These are phyloP conservation scores for Akanthomyces dipterigenus DNA, from an alignment of 2,329 filamentous ascomycete genomes.

Conservation along the genomic window DNA sequence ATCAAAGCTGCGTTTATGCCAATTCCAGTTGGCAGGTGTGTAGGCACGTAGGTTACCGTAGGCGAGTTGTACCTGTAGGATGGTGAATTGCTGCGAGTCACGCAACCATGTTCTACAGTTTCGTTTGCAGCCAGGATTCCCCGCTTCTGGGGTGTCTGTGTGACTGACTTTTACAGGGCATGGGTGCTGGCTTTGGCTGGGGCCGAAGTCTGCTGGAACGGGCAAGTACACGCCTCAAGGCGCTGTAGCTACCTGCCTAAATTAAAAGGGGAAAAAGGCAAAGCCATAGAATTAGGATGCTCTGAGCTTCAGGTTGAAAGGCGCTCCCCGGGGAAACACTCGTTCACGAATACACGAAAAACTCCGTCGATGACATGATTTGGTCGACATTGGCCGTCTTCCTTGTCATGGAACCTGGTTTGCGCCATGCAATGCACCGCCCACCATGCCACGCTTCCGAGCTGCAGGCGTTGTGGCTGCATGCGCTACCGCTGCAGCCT, in stretches of 20 bases:
- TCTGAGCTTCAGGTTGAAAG: too few relatives aligned
- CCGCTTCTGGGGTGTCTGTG: neutral
- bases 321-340: too few relatives aligned
- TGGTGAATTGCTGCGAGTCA: neutral
- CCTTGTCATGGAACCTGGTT: neutral
- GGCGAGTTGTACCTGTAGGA: too few relatives aligned
- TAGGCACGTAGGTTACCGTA: too few relatives aligned
- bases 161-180: neutral
- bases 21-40: too few relatives aligned
- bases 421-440: neutral
- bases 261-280: too few relatives aligned
- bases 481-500: neutral
- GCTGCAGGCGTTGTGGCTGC: neutral
- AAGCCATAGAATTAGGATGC: too few relatives aligned
- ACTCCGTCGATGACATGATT: neutral
- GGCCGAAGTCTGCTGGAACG: neutral
- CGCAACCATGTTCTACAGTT: neutral
- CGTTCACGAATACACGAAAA: too few relatives aligned
- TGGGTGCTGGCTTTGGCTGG: neutral
- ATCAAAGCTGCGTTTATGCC: too few relatives aligned
- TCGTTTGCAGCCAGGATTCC: conserved; percentile 6
- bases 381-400: neutral
- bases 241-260: too few relatives aligned
- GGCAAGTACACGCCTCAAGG: neutral
- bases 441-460: neutral